Evolutionary conservation across 352 stramenopile genomes (phyloP), one percentile per base, ranked within the genome.

Genomic region (Thraustochytrium aureum): DNA sequence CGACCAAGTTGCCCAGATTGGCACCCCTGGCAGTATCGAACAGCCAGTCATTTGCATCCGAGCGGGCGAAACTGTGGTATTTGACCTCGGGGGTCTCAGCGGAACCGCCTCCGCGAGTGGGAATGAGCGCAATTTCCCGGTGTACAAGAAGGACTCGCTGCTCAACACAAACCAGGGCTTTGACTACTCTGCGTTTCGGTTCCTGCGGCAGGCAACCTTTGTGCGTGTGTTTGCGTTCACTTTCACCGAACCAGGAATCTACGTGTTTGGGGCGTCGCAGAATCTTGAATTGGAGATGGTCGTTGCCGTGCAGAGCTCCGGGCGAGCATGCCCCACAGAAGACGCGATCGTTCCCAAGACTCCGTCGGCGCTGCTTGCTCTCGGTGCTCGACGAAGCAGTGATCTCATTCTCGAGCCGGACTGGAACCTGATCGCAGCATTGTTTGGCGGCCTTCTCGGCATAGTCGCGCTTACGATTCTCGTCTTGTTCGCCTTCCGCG

Each of bases 71-170:
- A 91, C 91, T 0, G 81, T 98, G 20, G 64, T 96, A 1, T 97
- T 96, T 75, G 90, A 97, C 81, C 86, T 98, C 20, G 83, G 84
- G 1, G 84, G 83, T 20, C 38, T 59, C 39, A 12, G 17, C 1
- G 62, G 32, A 37, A 52, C 7, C 43, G 42, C 59, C 47, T 32
- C 42, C 6, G 39, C 60, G n/a, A 56, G 17, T 26, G 26, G 26
- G 17, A 41, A 20, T 2, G 38, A 12, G 6, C 69, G 37, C 54
- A 89, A 87, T 22, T 97, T 96, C 69, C 93, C 93, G 2, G 87
- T 96, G 62, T 98, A 98, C 82, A 79, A 95, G 33, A 96, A 96
- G 82, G 92, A 97, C 82, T 97, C 92, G 30, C 91, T 97, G 84
- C 89, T 98, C 39, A 98, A 97, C 82, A 96, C 92, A 2, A 97